phyloP scores from a whole-genome alignment of 2,329 filamentous ascomycete species.

The Calycina marina region DNA sequence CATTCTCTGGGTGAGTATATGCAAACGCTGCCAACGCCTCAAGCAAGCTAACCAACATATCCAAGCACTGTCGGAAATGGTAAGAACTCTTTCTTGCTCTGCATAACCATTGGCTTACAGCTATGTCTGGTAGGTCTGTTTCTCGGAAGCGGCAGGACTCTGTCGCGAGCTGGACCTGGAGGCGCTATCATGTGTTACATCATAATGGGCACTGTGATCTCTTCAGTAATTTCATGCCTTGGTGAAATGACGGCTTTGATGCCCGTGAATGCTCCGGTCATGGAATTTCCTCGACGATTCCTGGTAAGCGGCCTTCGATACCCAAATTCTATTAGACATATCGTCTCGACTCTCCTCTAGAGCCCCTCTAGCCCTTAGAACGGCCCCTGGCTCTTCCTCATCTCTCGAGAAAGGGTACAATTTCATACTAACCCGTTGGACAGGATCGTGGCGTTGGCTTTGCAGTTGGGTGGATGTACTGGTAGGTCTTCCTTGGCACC shows the following conservation, averaged over 20 bases:
- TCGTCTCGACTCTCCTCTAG: too few relatives aligned
- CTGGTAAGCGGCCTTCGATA: too few relatives aligned
- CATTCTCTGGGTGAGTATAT: conserved; percentile 29
- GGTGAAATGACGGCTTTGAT: conserved; percentile 28
- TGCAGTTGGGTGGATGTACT: conserved; percentile 27
- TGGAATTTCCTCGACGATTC: conserved; percentile 26
- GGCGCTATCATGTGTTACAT: conserved; percentile 27
- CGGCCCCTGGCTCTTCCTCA: too few relatives aligned
- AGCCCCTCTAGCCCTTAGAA: too few relatives aligned
- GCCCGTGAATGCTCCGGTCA: conserved; percentile 27
- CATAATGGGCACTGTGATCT: conserved; percentile 29
- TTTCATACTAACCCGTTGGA: too few relatives aligned
- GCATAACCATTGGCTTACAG: too few relatives aligned
- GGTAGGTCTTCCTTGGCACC: too few relatives aligned
- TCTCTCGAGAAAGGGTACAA: too few relatives aligned
- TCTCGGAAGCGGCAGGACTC: conserved; percentile 26
- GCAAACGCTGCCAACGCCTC: not conserved
- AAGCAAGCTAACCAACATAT: conserved; percentile 3
- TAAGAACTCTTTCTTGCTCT: too few relatives aligned
- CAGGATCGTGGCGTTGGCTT: conserved; percentile 26
- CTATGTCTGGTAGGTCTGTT: conserved; percentile 23
- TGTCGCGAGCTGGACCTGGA: conserved; percentile 27
- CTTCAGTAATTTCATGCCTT: conserved; percentile 28
- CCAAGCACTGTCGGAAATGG: conserved; percentile 27
- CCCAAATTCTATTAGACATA: too few relatives aligned